Base-by-base conservation (phyloP, 179 eudicot species). In the Patellifolia procumbens region DNA sequence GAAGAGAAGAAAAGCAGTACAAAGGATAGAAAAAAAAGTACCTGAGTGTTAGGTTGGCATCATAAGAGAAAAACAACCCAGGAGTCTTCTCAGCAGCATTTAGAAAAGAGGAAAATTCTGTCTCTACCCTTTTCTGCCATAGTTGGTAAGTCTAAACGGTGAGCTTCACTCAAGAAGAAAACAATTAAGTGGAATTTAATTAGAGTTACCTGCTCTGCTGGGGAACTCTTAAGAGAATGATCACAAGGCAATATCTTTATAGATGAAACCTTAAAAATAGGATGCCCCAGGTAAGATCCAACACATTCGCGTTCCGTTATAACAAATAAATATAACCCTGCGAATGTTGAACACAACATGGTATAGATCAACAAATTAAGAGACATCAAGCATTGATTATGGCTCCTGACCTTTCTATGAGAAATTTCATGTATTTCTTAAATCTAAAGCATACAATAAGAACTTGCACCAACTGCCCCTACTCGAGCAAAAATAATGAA, bases 241-340 rank as follows among this genome's bases (percentile, higher is more conserved):
- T 95, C 96, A 81, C 99, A 91, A 7, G 99, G 98, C 61, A 91
- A 86, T 72, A 95, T 85, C 88, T 88, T 91, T 89, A 95, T 72
- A 26, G 97, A 91, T 34, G 88, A 77, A 77, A 91, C 87, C 88
- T 84, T 95, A 75, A 87, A 95, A 60, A 95, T 86, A 51, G 99
- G 98, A 83, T 89, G 87, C 43, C 93, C 99, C 86, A 91, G 24
- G 86, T 93, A 90, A 66, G 95, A 84, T 79, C 99, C 99, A 80
- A 89, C 90, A 83, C 89, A 83, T 79, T 91, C 89, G 59, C 91
- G 95, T 64, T 88, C 96, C 1, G 89, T 90, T 60, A 95, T 87
- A 55, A 93, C 99, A 68, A 91, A 84, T 63, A 95, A 71, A 85
- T 93, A 95, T 73, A 95, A 86, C 55, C 99, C 99, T 95, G 80